Conservation (phyloP, 345 rosid genomes). For the Clarkia xantiana region DNA sequence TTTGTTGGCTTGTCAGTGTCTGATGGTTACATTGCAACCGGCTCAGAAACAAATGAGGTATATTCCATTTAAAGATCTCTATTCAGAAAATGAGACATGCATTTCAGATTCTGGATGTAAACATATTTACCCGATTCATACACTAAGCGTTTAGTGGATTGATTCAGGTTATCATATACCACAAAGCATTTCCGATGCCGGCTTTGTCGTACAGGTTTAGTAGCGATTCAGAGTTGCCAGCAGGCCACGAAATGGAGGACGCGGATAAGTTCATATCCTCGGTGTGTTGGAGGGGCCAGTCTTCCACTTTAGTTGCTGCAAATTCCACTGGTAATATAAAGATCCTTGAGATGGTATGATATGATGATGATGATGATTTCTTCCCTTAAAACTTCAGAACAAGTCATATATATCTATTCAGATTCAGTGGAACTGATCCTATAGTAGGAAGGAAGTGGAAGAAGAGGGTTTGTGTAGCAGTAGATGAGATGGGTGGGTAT, state of each 20-base stretch:
- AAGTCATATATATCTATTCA: too few relatives aligned
- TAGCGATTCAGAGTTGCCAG: slow-evolving; percentile 33
- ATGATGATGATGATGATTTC: slow-evolving; percentile 5
- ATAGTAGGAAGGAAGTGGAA: too few relatives aligned
- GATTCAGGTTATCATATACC: slow-evolving; percentile 69
- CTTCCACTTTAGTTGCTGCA: slow-evolving; percentile 71
- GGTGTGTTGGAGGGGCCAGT: slow-evolving; percentile 76
- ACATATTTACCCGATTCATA: too few relatives aligned
- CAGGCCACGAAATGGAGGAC: slow-evolving; percentile 55
- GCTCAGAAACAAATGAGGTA: slow-evolving; percentile 99
- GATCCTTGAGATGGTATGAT: slow-evolving; percentile 68
- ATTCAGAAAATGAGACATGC: background rate
- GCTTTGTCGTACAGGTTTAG: slow-evolving; percentile 61
- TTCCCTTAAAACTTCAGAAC: background rate
- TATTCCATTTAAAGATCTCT: background rate
- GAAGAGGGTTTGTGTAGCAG: too few relatives aligned
- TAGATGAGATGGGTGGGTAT: too few relatives aligned
- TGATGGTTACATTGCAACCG: slow-evolving; percentile 95
- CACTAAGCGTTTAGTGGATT: too few relatives aligned
- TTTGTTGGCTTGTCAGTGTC: slow-evolving; percentile 90
- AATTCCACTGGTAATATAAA: slow-evolving; percentile 85
- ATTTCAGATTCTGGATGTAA: too few relatives aligned
- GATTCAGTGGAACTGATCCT: too few relatives aligned
- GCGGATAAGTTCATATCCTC: slow-evolving; percentile 66
- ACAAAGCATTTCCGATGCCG: slow-evolving; percentile 97